phyloP scores from a whole-genome alignment of 768 basidiomycete species.

The Porpolomopsis calyptriformis region DNA sequence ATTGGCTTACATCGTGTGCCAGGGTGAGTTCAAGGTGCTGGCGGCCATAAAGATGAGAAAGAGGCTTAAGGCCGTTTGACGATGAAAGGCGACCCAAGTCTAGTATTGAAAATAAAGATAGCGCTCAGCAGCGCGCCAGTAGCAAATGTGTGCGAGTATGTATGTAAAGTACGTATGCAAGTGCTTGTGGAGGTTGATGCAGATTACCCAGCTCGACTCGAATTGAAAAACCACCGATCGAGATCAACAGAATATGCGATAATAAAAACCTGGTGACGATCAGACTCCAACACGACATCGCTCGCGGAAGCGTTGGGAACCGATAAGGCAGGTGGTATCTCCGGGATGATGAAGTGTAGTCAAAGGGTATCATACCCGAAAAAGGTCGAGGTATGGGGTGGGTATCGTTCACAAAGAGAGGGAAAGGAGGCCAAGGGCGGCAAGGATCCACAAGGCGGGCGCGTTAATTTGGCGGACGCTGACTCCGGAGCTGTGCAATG shows the following conservation, averaged over 20 bases:
- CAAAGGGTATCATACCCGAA: constrained; percentile 2
- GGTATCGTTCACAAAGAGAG: constrained; percentile 20
- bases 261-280: not conserved
- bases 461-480: constrained; percentile 29
- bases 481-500: constrained; percentile 24
- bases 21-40: not conserved
- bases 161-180: not conserved
- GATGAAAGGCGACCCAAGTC: no score
- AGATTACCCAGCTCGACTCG: constrained; percentile 6
- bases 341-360: constrained; percentile 3
- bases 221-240: constrained; percentile 1
- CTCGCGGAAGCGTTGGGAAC: not conserved
- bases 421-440: constrained; percentile 28
- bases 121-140: not conserved
- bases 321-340: not conserved
- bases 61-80: not conserved
- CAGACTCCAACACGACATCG: constrained; percentile 1
- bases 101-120: not conserved
- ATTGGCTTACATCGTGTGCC: constrained; percentile 11
- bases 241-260: constrained; percentile 4
- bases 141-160: not conserved
- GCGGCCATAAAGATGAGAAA: not conserved
- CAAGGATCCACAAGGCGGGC: constrained; percentile 32
- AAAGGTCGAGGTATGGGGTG: constrained; percentile 4
- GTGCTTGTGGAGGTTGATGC: not conserved